Evolutionary conservation across 2,329 filamentous ascomycete genomes (phyloP), one percentile per base, ranked within the genome.

Genomic region (Alternaria gaisen): DNA sequence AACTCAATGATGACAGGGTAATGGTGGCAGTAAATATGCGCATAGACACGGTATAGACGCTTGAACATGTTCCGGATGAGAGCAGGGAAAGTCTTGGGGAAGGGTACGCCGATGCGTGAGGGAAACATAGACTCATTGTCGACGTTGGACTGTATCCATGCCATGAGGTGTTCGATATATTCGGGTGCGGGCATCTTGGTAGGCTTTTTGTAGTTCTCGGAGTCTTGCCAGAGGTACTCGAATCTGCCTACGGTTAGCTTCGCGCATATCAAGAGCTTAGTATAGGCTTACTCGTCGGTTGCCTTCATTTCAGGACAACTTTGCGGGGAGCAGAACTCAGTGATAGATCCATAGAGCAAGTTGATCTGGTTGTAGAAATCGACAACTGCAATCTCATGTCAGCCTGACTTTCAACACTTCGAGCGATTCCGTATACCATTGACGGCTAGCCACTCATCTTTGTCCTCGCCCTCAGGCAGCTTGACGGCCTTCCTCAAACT

Each of bases 291-390:
- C 91, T 99, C 95, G 82, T 99, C 96, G 10, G 95, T 99, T n/a
- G 95, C 95, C 82, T 99, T 99, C 95, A 99, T 99, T 83, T 98
- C 95, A 0, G 95, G 95, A 79, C 95, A 99, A 67, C 93, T 93
- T 78, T 95, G 91, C 32, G 95, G 94, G 26, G 95, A 98, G 85
- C 95, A 99, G 82, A 99, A 99, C 78, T 99, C 95, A 61, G 95
- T 99, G 77, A 99, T 99, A 68, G 95, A 95, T 61, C 96, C 96
- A 79, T 99, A 99, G 61, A 99, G 90, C 36, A 99, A 87, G 82
- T 99, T 99, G 84, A 99, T 97, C 82, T 99, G 95, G 84, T 99
- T 99, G 88, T 99, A 99, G 82, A 99, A 99, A 82, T 99, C 95
- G 83, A 99, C 95, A 83, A 99, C 94, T 97, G 48, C n/a, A 11